Conservation (phyloP, 352 stramenopile genomes). For the Globisporangium lucens region DNA sequence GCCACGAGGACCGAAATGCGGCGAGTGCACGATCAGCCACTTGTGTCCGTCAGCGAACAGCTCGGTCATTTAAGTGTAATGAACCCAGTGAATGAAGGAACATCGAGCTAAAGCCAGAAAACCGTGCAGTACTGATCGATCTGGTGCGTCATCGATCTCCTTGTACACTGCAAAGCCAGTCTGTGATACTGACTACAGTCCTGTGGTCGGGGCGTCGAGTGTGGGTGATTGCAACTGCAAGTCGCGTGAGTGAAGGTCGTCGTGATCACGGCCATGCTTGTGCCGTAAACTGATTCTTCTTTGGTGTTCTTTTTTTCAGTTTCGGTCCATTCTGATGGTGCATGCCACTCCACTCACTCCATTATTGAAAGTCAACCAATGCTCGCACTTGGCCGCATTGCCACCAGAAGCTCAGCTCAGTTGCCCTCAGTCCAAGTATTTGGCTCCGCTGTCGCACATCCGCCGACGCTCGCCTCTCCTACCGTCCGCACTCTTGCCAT, state of each 20-base stretch:
- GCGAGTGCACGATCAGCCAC: slow-evolving; percentile 56
- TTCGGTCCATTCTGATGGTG: background rate
- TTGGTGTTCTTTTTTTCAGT: background rate
- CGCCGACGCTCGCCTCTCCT: background rate
- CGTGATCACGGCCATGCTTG: background rate
- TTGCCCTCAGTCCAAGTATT: background rate
- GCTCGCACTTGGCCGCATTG: background rate
- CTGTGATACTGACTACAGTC: too few relatives aligned
- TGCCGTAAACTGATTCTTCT: background rate
- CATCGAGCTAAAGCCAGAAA: background rate
- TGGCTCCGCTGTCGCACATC: background rate
- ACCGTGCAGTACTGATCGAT: background rate
- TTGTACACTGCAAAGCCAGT: too few relatives aligned
- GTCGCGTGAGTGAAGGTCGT: background rate
- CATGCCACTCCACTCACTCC: background rate
- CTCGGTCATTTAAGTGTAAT: background rate
- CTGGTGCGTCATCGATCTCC: background rate
- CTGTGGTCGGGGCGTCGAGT: background rate
- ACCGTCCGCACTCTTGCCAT: background rate
- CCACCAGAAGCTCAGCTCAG: background rate
- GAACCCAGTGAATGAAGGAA: background rate
- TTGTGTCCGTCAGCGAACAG: slow-evolving; percentile 65
- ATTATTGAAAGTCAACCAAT: background rate
- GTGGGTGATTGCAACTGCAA: background rate
- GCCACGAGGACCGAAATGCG: slow-evolving; percentile 68